Conservation (phyloP, 2,329 filamentous ascomycete genomes). For the Botrytis deweyae region DNA sequence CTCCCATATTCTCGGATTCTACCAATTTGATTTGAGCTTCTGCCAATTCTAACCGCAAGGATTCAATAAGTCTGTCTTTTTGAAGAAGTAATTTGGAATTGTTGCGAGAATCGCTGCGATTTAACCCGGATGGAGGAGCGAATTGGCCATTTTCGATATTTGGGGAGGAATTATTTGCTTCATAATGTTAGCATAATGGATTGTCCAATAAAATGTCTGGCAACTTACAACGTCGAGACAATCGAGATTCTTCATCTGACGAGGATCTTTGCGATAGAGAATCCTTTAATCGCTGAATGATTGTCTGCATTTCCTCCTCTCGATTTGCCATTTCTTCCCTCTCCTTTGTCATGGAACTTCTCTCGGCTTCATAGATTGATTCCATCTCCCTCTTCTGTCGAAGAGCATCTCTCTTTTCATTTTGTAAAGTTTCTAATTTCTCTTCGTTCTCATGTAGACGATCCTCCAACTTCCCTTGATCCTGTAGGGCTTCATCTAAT, state of each 20-base stretch:
- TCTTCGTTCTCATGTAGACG: slow-evolving; percentile 83
- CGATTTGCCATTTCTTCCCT: slow-evolving; percentile 82
- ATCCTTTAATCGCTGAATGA: slow-evolving; percentile 91
- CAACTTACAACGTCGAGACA: slow-evolving; percentile 58
- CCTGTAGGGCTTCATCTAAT: slow-evolving; percentile 78
- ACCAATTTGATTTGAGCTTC: slow-evolving; percentile 95
- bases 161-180: slow-evolving; percentile 57
- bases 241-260: slow-evolving; percentile 52
- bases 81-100: slow-evolving; percentile 88
- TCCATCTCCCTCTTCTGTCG: slow-evolving; percentile 89
- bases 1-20: slow-evolving; percentile 89
- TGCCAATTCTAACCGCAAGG: slow-evolving; percentile 84
- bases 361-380: slow-evolving; percentile 86
- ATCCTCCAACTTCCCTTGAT: slow-evolving; percentile 86
- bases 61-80: slow-evolving; percentile 96
- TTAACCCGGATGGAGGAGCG: slow-evolving; percentile 78
- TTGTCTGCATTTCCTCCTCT: slow-evolving; percentile 86
- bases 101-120: slow-evolving; percentile 84
- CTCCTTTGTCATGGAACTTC: slow-evolving; percentile 82
- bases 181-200: slow-evolving; percentile 25
- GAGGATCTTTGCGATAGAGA: slow-evolving; percentile 73
- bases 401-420: slow-evolving; percentile 79
- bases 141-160: slow-evolving; percentile 76
- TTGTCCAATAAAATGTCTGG: background rate
- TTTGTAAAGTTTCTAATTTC: slow-evolving; percentile 74